Evolutionary conservation across 345 rosid genomes (phyloP).

Genomic region (Eucalyptus virginea): DNA sequence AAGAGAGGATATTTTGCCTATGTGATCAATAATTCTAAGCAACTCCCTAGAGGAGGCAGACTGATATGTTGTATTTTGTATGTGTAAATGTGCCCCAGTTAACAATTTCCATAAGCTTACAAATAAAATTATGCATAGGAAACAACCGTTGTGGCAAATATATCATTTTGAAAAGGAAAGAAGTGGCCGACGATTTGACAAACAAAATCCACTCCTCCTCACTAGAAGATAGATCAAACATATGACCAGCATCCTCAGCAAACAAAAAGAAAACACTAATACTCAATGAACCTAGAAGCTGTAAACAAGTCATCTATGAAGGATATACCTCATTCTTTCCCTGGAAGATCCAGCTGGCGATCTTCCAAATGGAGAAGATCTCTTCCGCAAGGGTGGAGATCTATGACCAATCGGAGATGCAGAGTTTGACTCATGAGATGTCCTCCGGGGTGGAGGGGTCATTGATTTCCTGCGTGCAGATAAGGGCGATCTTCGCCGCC

Average conservation of each 20-base stretch:
- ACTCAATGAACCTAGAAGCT: neutral
- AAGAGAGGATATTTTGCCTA: neutral
- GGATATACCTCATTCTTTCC: conserved; percentile 37
- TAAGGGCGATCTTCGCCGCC: conserved; percentile 14
- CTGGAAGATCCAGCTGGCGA: conserved; percentile 26
- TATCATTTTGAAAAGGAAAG: neutral
- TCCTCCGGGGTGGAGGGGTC: conserved; percentile 22
- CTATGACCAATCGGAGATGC: conserved; percentile 29
- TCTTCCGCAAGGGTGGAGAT: conserved; percentile 28
- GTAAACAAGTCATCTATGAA: neutral
- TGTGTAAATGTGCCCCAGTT: neutral
- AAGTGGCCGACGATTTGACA: neutral
- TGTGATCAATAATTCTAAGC: neutral
- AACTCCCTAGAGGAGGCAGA: neutral
- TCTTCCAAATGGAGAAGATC: conserved; percentile 17
- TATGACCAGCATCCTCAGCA: neutral
- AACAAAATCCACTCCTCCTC: neutral
- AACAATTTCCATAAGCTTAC: neutral
- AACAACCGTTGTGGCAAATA: neutral
- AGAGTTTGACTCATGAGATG: conserved; percentile 29
- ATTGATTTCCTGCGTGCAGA: conserved; percentile 23
- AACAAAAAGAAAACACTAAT: neutral
- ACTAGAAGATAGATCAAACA: neutral
- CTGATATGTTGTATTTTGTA: neutral
- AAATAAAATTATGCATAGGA: neutral